Base-by-base conservation (phyloP, 2,329 filamentous ascomycete species). In the Dactylellina cionopaga region DNA sequence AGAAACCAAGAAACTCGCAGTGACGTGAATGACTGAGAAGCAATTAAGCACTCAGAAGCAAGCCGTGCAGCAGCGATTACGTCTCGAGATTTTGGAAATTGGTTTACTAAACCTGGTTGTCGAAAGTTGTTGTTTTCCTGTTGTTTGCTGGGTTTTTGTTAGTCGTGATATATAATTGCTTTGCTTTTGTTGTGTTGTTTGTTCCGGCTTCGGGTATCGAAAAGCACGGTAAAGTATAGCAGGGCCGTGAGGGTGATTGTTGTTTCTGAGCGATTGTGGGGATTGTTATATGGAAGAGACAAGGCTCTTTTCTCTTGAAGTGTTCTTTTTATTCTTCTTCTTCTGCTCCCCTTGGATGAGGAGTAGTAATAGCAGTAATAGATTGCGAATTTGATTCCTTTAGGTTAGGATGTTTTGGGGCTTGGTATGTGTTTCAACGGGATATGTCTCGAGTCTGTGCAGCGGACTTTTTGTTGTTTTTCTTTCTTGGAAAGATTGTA, bases 41-140 rank as follows among this genome's bases (percentile, higher is more conserved):
- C 66, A 71, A 47, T 63, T 44, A 71, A 71, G 66, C 58, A 64
- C 66, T 71, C 66, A 55, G 58, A 27, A 22, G 58, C 52, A 64
- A n/a, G 25, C 65, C 65, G 65, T 71, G 31, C 65, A 71, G 43
- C 65, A 60, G 54, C 55, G 58, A 56, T 49, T 43, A 17, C 22
- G 39, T 47, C 41, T 25, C 27, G 25, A 27, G 47, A 25, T 46
- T 52, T 60, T 52, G 47, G 29, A 60, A 60, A 54, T 44, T 1
- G 13, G 22, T 29, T 47, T 37, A 24, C 29, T 7, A 43, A 24
- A 17, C 11, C 7, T 27, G 46, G 37, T 41, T 43, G 29, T 66
- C 37, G 51, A 41, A 24, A 33, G 27, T 47, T 63, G 35, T 62
- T 33, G 56, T 55, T 65, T 65, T 58, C 62, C 51, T 56, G 49